Evolutionary conservation across 768 basidiomycete species (phyloP).

Genomic region (Hortiboletus flavorubellus): DNA sequence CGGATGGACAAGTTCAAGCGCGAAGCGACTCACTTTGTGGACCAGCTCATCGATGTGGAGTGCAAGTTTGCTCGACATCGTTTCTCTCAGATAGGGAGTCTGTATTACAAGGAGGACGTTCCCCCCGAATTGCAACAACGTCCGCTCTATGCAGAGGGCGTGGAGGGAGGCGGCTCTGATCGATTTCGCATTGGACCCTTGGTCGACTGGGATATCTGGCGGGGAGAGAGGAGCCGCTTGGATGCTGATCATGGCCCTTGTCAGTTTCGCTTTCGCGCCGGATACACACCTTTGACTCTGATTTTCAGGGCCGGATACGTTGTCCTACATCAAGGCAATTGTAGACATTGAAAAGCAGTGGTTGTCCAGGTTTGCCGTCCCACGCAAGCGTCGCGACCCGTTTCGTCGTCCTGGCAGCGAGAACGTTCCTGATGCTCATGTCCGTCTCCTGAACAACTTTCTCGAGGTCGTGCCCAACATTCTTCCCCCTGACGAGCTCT

Average conservation of each 20-base stretch:
- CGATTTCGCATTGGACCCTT: conserved; percentile 9
- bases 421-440: conserved; percentile 3
- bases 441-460: conserved; percentile 11
- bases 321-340: neutral
- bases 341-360: neutral
- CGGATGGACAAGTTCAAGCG: neutral
- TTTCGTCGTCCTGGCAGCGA: neutral
- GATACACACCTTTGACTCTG: neutral
- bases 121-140: conserved; percentile 5
- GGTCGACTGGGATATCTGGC: conserved; percentile 25
- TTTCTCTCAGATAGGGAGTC: conserved; percentile 35
- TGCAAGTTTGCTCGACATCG: conserved; percentile 11
- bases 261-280: conserved; percentile 15
- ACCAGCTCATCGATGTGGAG: conserved; percentile 21
- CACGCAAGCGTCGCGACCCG: neutral
- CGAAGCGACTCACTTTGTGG: conserved; percentile 10
- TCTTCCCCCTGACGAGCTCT: conserved; percentile 2
- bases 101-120: conserved; percentile 35
- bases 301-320: conserved; percentile 1
- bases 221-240: conserved; percentile 24
- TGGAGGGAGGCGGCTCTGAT: conserved; percentile 31
- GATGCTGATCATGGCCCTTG: conserved; percentile 33
- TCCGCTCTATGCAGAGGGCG: conserved; percentile 19
- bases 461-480: neutral
- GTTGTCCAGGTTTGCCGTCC: conserved; percentile 1